Evolutionary conservation across 2,329 filamentous ascomycete species (phyloP).

Genomic region (Huntiella omanensis): DNA sequence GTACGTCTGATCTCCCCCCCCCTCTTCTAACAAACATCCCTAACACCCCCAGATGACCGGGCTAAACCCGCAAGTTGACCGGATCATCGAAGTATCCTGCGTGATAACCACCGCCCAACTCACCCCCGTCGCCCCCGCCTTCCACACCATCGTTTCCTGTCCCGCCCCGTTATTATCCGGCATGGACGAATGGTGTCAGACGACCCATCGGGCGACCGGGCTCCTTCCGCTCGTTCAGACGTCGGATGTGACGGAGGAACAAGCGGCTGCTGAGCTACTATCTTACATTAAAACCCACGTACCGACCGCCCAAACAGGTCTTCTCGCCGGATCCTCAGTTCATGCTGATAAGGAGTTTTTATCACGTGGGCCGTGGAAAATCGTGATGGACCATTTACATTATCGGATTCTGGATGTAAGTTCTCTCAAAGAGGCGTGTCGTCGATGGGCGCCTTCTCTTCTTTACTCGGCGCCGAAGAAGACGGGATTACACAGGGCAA

Average conservation of each 20-base stretch:
- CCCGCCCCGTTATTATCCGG: constrained; percentile 46
- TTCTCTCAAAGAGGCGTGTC: constrained; percentile 73
- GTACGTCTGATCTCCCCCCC: constrained; percentile 16
- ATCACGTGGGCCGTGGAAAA: constrained; percentile 50
- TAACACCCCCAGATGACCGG: constrained; percentile 54
- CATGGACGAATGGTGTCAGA: constrained; percentile 82
- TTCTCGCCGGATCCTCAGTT: constrained; percentile 84
- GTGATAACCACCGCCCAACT: constrained; percentile 72
- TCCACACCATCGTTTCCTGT: constrained; percentile 63
- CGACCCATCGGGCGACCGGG: constrained; percentile 63
- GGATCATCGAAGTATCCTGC: constrained; percentile 82
- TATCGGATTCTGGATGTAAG: constrained; percentile 89
- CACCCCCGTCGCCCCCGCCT: constrained; percentile 53
- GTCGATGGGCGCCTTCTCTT: constrained; percentile 48
- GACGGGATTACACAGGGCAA: constrained; percentile 60
- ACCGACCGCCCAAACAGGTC: constrained; percentile 43
- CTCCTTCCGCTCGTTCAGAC: constrained; percentile 41
- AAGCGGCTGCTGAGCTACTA: constrained; percentile 55
- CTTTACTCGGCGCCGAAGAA: constrained; percentile 43
- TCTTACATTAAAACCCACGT: constrained; percentile 58
- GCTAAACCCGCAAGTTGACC: constrained; percentile 53
- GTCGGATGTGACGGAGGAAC: constrained; percentile 43
- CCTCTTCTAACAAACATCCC: not conserved
- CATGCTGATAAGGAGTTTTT: constrained; percentile 80
- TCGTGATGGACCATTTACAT: constrained; percentile 59